Conservation (phyloP, 306 rosid species). For the Ormosia emarginata region DNA sequence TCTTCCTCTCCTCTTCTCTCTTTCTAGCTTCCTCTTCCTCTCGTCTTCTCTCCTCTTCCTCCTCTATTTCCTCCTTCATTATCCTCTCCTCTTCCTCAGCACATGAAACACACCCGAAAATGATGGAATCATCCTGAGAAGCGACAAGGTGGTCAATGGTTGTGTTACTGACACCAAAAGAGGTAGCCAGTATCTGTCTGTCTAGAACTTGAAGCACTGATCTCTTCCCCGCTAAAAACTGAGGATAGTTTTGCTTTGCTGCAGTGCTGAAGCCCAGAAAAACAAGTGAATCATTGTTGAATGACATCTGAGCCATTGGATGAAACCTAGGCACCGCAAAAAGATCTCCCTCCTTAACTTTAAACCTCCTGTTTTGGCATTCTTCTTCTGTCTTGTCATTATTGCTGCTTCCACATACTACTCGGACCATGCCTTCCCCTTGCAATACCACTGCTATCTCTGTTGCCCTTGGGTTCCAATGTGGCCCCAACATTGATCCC, state of each 20-base stretch:
- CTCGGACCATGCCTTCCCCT: conserved; percentile 75
- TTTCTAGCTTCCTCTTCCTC: background rate
- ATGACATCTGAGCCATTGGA: conserved; percentile 92
- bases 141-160: conserved; percentile 49
- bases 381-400: background rate
- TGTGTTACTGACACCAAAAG: conserved; percentile 52
- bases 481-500: conserved; percentile 96
- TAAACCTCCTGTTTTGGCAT: conserved; percentile 59
- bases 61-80: conserved; percentile 50
- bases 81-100: conserved; percentile 75
- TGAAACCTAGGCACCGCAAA: conserved; percentile 73
- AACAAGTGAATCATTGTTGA: conserved; percentile 55
- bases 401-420: conserved; percentile 49
- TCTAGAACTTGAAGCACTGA: conserved; percentile 58
- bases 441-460: conserved; percentile 62
- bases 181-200: conserved; percentile 49
- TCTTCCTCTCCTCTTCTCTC: no score
- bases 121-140: conserved; percentile 44
- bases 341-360: conserved; percentile 66
- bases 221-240: conserved; percentile 63
- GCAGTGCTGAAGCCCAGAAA: conserved; percentile 83
- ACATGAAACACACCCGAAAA: conserved; percentile 67
- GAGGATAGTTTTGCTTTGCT: conserved; percentile 44
- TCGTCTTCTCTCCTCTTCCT: conserved; percentile 6
- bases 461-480: conserved; percentile 77